These are phyloP conservation scores for Verbena officinalis DNA, from an alignment of 257 asterid genomes.

Conservation along the genomic window DNA sequence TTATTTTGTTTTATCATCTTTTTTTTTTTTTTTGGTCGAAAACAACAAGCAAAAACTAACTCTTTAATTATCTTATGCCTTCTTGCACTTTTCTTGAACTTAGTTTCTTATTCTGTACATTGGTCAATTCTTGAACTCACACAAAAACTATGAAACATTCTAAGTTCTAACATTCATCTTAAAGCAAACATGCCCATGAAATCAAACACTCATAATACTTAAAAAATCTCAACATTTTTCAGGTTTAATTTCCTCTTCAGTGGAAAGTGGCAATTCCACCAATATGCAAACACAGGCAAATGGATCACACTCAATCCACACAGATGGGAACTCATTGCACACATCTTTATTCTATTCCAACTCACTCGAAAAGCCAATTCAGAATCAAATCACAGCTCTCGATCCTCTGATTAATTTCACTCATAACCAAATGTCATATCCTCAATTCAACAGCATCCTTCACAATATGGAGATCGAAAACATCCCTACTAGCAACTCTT, in stretches of 20 bases:
- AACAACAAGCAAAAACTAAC: too few species aligned
- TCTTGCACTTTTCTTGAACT: not conserved
- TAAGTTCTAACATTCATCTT: not conserved
- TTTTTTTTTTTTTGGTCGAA: too few species aligned
- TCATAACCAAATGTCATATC: constrained; percentile 23
- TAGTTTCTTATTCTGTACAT: not conserved
- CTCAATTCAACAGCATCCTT: constrained; percentile 5
- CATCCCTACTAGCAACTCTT: constrained; percentile 23
- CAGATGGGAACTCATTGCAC: constrained; percentile 39
- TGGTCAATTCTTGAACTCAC: not conserved
- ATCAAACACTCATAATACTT: not conserved
- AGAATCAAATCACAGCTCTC: constrained; percentile 33
- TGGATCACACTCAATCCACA: constrained; percentile 32
- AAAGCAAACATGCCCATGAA: not conserved
- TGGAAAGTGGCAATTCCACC: constrained; percentile 20
- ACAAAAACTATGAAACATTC: not conserved
- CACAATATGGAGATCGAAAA: constrained; percentile 10
- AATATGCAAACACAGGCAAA: constrained; percentile 36
- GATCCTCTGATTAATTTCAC: constrained; percentile 39
- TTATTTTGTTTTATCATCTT: too few species aligned
- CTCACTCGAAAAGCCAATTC: constrained; percentile 31
- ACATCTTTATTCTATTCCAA: constrained; percentile 32
- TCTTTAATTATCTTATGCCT: not conserved
- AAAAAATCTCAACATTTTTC: constrained; percentile 6
- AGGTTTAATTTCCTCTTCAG: constrained; percentile 7